Base-by-base conservation (phyloP, 768 basidiomycete genomes). In the Nidularia pulvinata region DNA sequence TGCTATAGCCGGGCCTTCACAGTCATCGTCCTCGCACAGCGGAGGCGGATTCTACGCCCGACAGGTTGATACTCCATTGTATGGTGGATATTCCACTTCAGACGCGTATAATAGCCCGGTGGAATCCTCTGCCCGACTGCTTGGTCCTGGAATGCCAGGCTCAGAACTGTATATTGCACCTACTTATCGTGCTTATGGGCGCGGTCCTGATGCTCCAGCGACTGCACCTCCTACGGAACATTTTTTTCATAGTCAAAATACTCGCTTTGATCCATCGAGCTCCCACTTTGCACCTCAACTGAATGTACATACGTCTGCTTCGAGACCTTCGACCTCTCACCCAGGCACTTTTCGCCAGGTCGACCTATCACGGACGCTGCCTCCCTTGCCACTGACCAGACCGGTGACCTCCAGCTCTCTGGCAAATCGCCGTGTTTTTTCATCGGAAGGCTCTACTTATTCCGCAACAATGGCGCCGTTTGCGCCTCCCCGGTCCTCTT, bases 121-220 rank as follows among this genome's bases (percentile, higher is more conserved):
- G 14, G 76, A 78, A 48, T 59, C 68, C 25, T 69, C 69, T 37
- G 56, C 73, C 16, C 72, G 75, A 43, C 57, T 85, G 16, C 73
- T 81, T 42, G 83, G 84, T 7, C 82, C 85, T 46, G 83, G 82
- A 5, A 75, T 84, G 65, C 80, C 82, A 30, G 80, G 75, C 52
- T 57, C 60, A 25, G 67, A 71, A n/a, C 37, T 49, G 19, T 55
- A 59, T 39, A 47, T 58, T 42, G 11, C 33, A 16, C 50, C 35
- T 36, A 10, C 11, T 13, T 22, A 46, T 46, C 10, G 45, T 19
- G 22, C 37, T 10, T 39, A 39, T 39, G 37, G 10, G 22, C 45
- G 22, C 13, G 45, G 22, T 9, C 9, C 45, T 46, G 9, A 25
- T 13, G 45, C 57, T 45, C 64, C 64, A 55, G 53, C 50, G 42